These are phyloP conservation scores for Lepiota brunneoincarnata DNA, from an alignment of 768 basidiomycete species.

Conservation along the genomic window DNA sequence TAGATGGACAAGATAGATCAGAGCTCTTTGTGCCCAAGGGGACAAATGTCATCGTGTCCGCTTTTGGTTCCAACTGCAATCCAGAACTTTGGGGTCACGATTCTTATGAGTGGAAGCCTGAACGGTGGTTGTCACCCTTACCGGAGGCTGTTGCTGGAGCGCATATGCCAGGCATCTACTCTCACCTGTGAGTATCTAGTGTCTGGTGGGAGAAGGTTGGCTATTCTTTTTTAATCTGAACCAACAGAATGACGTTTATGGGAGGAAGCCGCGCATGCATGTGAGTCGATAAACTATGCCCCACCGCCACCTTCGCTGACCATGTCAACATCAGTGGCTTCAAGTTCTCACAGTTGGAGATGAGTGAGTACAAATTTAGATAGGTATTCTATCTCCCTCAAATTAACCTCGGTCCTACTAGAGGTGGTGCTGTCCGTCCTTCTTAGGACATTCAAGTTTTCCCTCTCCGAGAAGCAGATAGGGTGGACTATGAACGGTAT, in stretches of 20 bases:
- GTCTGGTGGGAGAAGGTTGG: neutral
- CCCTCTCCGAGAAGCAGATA: constrained; percentile 20
- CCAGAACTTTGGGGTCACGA: constrained; percentile 35
- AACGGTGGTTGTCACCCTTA: constrained; percentile 34
- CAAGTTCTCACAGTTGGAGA: constrained; percentile 53
- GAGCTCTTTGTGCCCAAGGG: constrained; percentile 23
- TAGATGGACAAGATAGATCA: constrained; percentile 24
- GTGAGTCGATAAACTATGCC: neutral
- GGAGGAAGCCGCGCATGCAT: constrained; percentile 19
- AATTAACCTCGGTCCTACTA: constrained; percentile 3
- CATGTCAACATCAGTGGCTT: constrained; percentile 35
- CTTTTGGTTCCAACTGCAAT: constrained; percentile 28
- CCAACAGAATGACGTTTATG: constrained; percentile 17
- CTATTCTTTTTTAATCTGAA: neutral
- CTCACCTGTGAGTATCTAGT: constrained; percentile 12
- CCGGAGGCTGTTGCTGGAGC: constrained; percentile 26
- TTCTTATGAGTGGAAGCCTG: constrained; percentile 34
- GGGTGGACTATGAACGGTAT: constrained; percentile 27
- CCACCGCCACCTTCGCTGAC: neutral
- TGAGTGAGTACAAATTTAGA: constrained; percentile 34
- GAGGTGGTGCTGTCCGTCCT: constrained; percentile 22
- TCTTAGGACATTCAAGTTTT: constrained; percentile 21
- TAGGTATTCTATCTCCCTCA: neutral
- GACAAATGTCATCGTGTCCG: constrained; percentile 24
- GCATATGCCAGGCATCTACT: constrained; percentile 17